These are phyloP conservation scores for Rosa multiflora DNA, from an alignment of 306 rosid species.

Conservation along the genomic window DNA sequence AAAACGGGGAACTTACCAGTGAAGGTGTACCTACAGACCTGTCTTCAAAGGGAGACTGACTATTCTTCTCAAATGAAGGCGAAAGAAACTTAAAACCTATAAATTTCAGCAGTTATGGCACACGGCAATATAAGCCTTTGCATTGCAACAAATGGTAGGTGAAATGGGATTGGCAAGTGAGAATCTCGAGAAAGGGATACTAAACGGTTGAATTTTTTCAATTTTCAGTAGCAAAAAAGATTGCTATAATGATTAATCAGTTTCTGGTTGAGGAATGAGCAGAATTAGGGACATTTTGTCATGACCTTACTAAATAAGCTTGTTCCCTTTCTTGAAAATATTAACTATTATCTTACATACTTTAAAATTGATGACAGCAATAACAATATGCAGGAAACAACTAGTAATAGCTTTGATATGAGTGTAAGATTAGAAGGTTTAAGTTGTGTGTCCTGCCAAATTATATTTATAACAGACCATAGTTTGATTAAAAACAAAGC, in stretches of 20 bases:
- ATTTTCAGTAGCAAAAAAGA: too few relatives aligned
- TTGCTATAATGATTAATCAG: background rate
- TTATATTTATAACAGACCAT: background rate
- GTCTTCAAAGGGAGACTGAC: conserved; percentile 7
- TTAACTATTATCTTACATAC: background rate
- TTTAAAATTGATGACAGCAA: background rate
- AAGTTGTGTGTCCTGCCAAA: background rate
- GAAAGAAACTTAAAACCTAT: conserved; percentile 1
- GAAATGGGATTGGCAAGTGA: background rate
- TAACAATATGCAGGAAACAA: background rate
- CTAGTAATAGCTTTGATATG: background rate
- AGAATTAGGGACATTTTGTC: background rate
- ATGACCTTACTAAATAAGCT: background rate
- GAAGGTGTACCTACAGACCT: background rate
- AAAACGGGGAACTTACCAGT: conserved; percentile 20
- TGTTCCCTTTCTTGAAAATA: background rate
- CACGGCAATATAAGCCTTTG: conserved; percentile 20
- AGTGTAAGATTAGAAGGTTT: background rate
- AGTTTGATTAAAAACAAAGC: background rate
- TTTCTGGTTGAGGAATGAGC: background rate
- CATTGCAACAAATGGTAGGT: conserved; percentile 25
- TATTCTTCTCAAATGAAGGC: background rate
- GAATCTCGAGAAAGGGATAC: background rate
- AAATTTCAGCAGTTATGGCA: background rate
- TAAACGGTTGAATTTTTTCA: background rate